Evolutionary conservation across 768 basidiomycete genomes (phyloP).

Genomic region (Mrakia gelida): DNA sequence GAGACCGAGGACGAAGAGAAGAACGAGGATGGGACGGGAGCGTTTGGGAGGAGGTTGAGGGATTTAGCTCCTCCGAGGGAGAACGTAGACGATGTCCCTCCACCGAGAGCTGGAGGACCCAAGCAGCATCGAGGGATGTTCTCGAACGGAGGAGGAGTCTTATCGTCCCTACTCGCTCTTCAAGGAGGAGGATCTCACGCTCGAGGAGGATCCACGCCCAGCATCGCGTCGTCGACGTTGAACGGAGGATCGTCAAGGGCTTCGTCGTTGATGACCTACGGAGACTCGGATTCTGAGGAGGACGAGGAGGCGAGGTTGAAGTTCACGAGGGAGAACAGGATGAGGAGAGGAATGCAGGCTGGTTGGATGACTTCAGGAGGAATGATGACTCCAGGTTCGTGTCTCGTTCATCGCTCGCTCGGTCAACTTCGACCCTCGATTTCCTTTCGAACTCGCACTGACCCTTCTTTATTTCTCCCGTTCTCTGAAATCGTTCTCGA

Average conservation of each 20-base stretch:
- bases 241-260: slow-evolving; percentile 15
- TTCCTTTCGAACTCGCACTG: not conserved
- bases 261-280: slow-evolving; percentile 2
- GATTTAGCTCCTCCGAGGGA: slow-evolving; percentile 33
- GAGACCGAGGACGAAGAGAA: slow-evolving; percentile 29
- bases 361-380: slow-evolving; percentile 36
- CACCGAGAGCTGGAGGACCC: slow-evolving; percentile 8
- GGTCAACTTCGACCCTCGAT: not conserved
- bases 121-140: slow-evolving; percentile 15
- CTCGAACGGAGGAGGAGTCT: slow-evolving; percentile 52
- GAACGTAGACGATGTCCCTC: slow-evolving; percentile 34
- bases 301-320: slow-evolving; percentile 28
- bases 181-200: slow-evolving; percentile 42
- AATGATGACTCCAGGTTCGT: slow-evolving; percentile 37
- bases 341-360: slow-evolving; percentile 6
- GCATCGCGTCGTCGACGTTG: slow-evolving; percentile 9
- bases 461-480: not conserved
- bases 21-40: slow-evolving; percentile 35
- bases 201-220: not conserved
- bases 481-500: too few relatives aligned
- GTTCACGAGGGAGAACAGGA: slow-evolving; percentile 26
- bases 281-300: slow-evolving; percentile 24
- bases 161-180: slow-evolving; percentile 56
- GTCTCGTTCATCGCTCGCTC: not conserved
- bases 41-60: slow-evolving; percentile 32